A percentile compares a stretch with the other conserved stretches of the same genome.
phyloP scores from a whole-genome alignment of 176 grass and related monocot species.

The Microstegium vimineum region DNA sequence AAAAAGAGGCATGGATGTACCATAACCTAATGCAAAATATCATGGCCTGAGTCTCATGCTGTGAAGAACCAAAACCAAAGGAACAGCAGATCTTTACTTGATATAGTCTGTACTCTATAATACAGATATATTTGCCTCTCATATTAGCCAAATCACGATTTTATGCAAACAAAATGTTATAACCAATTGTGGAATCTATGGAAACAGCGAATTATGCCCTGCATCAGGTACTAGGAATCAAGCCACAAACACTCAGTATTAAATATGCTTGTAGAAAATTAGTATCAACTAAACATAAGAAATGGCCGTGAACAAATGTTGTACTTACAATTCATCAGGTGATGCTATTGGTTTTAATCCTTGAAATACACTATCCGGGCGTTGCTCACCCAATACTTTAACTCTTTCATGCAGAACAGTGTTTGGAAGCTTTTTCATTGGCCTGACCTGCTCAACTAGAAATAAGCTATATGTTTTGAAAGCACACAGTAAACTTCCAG shows the following conservation, averaged over 20 bases:
- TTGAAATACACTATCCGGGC: slow-evolving; percentile 68
- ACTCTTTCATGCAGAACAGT: slow-evolving; percentile 82
- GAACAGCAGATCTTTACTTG: background rate
- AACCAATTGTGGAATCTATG: background rate
- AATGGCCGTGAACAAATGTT: background rate
- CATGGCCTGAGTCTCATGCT: background rate
- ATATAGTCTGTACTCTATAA: background rate
- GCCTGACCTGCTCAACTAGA: slow-evolving; percentile 34
- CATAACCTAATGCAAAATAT: background rate
- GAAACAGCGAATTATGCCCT: background rate
- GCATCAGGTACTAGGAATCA: background rate
- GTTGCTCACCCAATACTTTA: slow-evolving; percentile 64
- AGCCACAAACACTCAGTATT: background rate
- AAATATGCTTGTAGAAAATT: background rate
- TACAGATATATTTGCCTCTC: background rate
- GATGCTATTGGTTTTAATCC: slow-evolving; percentile 83
- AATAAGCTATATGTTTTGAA: background rate
- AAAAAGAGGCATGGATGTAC: background rate
- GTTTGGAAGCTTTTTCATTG: slow-evolving; percentile 59
- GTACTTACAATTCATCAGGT: slow-evolving; percentile 59
- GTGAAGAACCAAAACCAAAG: background rate
- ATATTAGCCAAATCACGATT: background rate
- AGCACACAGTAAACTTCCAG: background rate
- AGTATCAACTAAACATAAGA: background rate
- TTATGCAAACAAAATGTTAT: background rate